Base-by-base conservation (phyloP, 2,329 filamentous ascomycete species). In the Clonostachys chloroleuca region DNA sequence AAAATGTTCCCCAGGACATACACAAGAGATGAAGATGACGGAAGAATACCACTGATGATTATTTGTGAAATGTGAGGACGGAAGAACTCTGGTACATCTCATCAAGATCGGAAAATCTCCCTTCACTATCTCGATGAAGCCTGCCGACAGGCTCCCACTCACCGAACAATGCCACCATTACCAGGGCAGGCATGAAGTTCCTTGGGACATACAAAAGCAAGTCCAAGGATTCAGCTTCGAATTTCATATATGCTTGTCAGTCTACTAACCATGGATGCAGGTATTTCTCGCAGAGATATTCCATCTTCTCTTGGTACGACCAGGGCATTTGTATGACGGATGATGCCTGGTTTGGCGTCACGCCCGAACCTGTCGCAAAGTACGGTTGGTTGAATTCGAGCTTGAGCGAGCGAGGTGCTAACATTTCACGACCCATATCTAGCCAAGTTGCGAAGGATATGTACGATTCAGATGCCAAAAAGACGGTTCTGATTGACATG, bases 331-430 rank as follows among this genome's bases (percentile, higher is more conserved):
- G 84, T 74, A 83, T 99, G 76, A 99, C 95, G 1, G 85, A 95
- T 63, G 86, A 92, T 68, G 87, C 91, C 46, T 99, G 94, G 94
- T 99, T 94, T 64, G 94, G 92, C 47, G 92, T 97, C 8, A 99
- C 95, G 0, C 92, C 94, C 13, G 92, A 99, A 65, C 87, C 89
- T 5, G 82, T 99, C 30, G 94, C 94, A 50, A 83, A 78, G 89
- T 94, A 73, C 58, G 75, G 69, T 30, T 30, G 24, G 24, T 16
- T n/a, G 12, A 42, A 24, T 14, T 14, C n/a, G 20, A 12, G 14
- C 14, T 12, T 14, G 7, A 24, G 17, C 34, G 16, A 8, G 36
- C 16, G 10, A 44, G 5, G 34, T 8, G 4, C 12, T 17, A 18
- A 34, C 16, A 45, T 16, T 45, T 45, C 55, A 61, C 24, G 24